Conservation (phyloP, 2,329 filamentous ascomycete species). For the Calonectria multiphialidica region DNA sequence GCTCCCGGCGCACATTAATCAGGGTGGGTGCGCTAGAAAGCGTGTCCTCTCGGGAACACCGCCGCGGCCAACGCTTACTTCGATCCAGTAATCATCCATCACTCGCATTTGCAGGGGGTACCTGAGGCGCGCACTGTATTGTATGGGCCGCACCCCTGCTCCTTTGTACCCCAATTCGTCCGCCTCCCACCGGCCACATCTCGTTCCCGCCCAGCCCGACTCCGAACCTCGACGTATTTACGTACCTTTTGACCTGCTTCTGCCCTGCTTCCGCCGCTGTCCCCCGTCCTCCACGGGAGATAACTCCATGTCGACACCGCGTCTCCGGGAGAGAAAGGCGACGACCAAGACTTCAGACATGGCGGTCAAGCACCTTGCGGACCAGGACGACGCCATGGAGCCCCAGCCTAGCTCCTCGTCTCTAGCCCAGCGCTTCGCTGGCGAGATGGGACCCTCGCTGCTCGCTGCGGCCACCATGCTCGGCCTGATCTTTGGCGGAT, state of each 20-base stretch:
- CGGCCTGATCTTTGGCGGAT: constrained; percentile 92
- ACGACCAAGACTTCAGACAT: constrained; percentile 38
- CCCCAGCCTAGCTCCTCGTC: constrained; percentile 25
- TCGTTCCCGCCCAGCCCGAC: background rate
- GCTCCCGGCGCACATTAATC: background rate
- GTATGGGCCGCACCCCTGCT: background rate
- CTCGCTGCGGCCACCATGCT: constrained; percentile 77
- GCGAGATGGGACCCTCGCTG: constrained; percentile 49
- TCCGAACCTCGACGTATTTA: background rate
- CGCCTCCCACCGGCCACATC: background rate
- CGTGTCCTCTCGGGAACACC: constrained; percentile 22
- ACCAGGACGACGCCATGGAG: constrained; percentile 26
- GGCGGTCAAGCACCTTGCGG: constrained; percentile 24
- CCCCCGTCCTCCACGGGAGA: background rate
- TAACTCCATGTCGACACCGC: constrained; percentile 20
- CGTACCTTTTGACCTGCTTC: background rate
- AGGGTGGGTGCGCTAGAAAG: background rate
- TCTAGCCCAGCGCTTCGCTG: constrained; percentile 37
- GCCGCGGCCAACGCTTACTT: constrained; percentile 16
- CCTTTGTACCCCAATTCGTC: constrained; percentile 6
- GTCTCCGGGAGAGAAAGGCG: constrained; percentile 26
- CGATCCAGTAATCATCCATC: background rate
- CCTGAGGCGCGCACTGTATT: constrained; percentile 2
- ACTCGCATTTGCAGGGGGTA: constrained; percentile 1
- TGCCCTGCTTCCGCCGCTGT: background rate